Evolutionary conservation across 768 basidiomycete species (phyloP).

Genomic region (Cubamyces lactineus): DNA sequence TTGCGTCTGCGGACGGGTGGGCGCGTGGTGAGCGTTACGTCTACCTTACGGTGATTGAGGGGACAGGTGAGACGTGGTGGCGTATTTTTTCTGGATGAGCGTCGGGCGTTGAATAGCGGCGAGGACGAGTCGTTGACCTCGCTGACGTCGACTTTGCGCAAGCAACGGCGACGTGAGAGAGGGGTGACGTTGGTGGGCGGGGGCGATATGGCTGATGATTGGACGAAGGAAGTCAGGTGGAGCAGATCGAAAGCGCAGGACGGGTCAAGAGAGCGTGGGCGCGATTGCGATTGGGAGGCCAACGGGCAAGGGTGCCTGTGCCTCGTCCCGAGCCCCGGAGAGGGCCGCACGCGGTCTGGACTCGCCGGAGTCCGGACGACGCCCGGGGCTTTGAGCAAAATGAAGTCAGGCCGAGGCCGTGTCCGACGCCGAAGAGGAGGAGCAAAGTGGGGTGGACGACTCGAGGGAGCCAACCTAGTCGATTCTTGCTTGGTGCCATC

Average conservation of each 20-base stretch:
- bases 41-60: too few species aligned
- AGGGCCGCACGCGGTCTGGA: neutral
- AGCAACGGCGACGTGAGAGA: neutral
- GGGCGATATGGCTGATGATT: neutral
- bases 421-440: neutral
- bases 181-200: neutral
- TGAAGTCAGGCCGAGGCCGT: neutral
- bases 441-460: neutral
- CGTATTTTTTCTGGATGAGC: too few species aligned
- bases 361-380: neutral
- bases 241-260: neutral
- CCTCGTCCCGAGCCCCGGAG: slow-evolving; percentile 10
- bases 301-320: slow-evolving; percentile 8
- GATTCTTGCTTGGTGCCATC: neutral
- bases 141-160: too few species aligned
- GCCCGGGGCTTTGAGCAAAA: neutral
- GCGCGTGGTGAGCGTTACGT: too few species aligned
- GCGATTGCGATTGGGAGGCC: neutral
- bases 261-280: too few species aligned
- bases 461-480: neutral
- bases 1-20: too few species aligned
- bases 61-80: too few species aligned
- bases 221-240: neutral
- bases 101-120: slow-evolving; percentile 6
- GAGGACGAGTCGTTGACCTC: neutral